Conservation (phyloP, 2,329 filamentous ascomycete species). For the Fragosphaeria purpurea region DNA sequence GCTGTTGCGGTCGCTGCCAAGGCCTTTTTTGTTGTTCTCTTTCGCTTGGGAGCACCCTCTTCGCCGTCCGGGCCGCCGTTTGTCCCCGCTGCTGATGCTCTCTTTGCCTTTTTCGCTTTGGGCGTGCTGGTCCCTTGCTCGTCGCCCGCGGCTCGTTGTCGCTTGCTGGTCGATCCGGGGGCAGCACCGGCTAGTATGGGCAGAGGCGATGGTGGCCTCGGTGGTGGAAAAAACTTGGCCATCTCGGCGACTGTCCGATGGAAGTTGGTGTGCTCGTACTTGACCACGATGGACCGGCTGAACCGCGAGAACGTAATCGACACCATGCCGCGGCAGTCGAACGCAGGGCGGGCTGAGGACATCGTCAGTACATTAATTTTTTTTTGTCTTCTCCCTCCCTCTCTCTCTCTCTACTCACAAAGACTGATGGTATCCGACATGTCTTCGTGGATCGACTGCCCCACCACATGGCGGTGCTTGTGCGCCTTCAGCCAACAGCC, state of each 20-base stretch:
- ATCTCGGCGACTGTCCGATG: constrained; percentile 46
- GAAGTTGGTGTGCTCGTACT: constrained; percentile 47
- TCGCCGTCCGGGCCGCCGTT: background rate
- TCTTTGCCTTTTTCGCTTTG: constrained; percentile 1
- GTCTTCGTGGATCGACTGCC: constrained; percentile 38
- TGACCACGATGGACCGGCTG: constrained; percentile 37
- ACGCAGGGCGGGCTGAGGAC: constrained; percentile 41
- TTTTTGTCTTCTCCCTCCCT: too few species aligned
- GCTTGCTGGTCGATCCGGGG: constrained; percentile 5
- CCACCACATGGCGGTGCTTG: constrained; percentile 33
- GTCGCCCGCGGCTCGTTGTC: background rate
- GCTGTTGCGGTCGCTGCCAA: background rate
- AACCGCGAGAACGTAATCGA: constrained; percentile 39
- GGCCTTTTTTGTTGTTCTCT: background rate
- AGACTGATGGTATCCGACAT: constrained; percentile 33
- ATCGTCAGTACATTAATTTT: too few species aligned
- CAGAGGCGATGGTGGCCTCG: constrained; percentile 23
- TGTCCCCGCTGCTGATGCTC: background rate
- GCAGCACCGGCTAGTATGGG: background rate
- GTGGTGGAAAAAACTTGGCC: constrained; percentile 35
- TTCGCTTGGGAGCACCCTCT: background rate
- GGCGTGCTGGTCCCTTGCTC: constrained; percentile 1
- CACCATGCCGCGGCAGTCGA: constrained; percentile 46
- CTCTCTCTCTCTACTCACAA: constrained; percentile 23
- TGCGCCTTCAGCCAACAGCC: constrained; percentile 40